Conservation (phyloP, 768 basidiomycete genomes). For the Russula earlei region DNA sequence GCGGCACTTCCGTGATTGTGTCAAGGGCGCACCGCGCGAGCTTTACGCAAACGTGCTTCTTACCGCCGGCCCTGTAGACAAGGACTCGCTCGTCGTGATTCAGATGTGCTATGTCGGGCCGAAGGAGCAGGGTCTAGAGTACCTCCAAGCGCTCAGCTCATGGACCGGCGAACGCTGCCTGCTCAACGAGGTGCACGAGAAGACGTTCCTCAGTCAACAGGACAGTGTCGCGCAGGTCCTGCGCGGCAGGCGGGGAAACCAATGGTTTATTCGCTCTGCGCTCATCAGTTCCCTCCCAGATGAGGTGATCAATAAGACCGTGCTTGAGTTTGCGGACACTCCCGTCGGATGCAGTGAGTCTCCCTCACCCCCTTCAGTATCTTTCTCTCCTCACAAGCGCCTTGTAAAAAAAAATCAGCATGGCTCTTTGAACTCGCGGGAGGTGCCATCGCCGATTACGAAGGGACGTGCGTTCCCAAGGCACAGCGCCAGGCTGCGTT, state of each 20-base stretch:
- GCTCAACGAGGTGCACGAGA: conserved; percentile 85
- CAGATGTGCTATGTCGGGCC: conserved; percentile 87
- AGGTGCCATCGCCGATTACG: conserved; percentile 65
- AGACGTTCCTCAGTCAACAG: conserved; percentile 83
- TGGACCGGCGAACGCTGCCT: conserved; percentile 86
- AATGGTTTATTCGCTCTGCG: conserved; percentile 88
- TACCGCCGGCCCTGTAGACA: conserved; percentile 78
- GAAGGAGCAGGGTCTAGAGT: conserved; percentile 61
- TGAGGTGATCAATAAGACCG: conserved; percentile 77
- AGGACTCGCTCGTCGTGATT: conserved; percentile 80
- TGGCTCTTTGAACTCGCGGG: conserved; percentile 92
- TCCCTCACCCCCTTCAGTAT: background rate
- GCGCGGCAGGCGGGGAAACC: conserved; percentile 71
- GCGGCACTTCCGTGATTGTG: conserved; percentile 86
- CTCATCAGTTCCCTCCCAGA: conserved; percentile 79
- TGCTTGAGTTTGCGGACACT: conserved; percentile 68
- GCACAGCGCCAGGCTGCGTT: conserved; percentile 72
- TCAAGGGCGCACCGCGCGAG: conserved; percentile 80
- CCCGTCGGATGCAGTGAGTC: conserved; percentile 87
- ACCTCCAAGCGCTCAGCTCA: conserved; percentile 73
- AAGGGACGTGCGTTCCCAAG: conserved; percentile 66
- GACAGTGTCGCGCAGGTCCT: conserved; percentile 87
- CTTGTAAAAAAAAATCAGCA: conserved; percentile 46
- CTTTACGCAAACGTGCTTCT: conserved; percentile 86
- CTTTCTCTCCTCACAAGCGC: too few species aligned